Conservation (phyloP, 306 rosid genomes). For the Prunus mume region DNA sequence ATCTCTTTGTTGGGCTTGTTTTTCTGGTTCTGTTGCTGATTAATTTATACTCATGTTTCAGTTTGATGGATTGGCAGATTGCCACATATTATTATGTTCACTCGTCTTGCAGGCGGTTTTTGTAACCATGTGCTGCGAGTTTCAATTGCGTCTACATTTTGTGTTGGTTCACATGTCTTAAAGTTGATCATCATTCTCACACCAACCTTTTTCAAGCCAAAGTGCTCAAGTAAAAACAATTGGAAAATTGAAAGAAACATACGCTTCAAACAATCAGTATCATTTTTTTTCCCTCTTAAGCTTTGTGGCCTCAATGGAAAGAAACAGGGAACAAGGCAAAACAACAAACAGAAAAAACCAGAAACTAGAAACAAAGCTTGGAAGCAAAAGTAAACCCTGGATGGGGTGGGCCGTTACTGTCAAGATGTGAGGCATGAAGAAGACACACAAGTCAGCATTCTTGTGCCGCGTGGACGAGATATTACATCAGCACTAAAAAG, state of each 20-base stretch:
- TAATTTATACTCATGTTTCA: background rate
- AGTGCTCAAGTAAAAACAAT: background rate
- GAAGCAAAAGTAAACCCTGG: background rate
- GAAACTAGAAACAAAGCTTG: background rate
- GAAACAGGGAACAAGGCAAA: background rate
- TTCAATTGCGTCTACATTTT: conserved; percentile 14
- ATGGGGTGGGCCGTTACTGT: conserved; percentile 1
- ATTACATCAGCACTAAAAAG: background rate
- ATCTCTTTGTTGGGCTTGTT: background rate
- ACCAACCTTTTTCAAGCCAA: background rate
- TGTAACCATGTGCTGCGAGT: conserved; percentile 7
- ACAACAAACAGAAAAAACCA: background rate
- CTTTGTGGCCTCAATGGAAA: background rate
- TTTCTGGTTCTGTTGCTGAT: background rate
- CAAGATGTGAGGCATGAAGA: background rate
- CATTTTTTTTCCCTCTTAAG: background rate
- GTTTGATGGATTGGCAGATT: background rate
- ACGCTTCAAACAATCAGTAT: background rate
- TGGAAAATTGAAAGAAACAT: background rate
- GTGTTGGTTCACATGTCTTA: conserved; percentile 7
- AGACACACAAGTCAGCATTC: background rate
- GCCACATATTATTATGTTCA: background rate
- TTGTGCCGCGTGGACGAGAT: background rate
- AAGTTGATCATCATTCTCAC: background rate
- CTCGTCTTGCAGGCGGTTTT: background rate